Evolutionary conservation across 352 stramenopile genomes (phyloP), one percentile per base, ranked within the genome.

Genomic region (Poterioochromonas sp.): DNA sequence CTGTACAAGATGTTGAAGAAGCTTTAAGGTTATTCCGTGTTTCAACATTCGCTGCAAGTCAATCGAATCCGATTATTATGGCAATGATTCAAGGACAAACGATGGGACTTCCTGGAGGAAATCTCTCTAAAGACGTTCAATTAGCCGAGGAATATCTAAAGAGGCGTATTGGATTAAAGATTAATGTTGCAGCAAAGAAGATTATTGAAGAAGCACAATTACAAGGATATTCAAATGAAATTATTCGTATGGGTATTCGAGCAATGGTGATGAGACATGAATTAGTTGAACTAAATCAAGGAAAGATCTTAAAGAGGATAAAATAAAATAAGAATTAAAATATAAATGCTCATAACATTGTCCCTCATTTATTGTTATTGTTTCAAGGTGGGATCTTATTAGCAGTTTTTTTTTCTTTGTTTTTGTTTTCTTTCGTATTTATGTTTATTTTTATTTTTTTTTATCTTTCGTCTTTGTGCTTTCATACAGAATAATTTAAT

Each of bases 1-100:
- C 81, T 1, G 40, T 64, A 34, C 1, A 34, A 20, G 94, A 99
- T 84, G 94, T 98, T 0, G 82, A 86, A 22, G 95, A 99, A 87
- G 96, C 96, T 18, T 85, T 98, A 20, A 86, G 95, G 18, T 88
- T 99, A 15, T 98, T 99, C 92, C 96, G 86, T 54, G 86, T 90
- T 35, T 73, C 73, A 0, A 73, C 73, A 15, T 32, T 58, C 26
- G 44, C 37, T 2, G 58, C 96, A 0, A 96, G 65, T 54, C 5
- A 74, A 35, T 51, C 41, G 12, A 54, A 74, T n/a, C 35, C 15
- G 0, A n/a, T 74, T 18, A 3, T 54, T 41, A 44, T 95, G 53
- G 91, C 94, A 41, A 93, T 94, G 79, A 88, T 85, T 39, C 83
- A 79, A 44, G 80, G 86, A 70, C 15, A 60, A 68, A 22, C 74